Evolutionary conservation across 495 filamentous ascomycete species (phyloP).

Genomic region (Lepraria neglecta): DNA sequence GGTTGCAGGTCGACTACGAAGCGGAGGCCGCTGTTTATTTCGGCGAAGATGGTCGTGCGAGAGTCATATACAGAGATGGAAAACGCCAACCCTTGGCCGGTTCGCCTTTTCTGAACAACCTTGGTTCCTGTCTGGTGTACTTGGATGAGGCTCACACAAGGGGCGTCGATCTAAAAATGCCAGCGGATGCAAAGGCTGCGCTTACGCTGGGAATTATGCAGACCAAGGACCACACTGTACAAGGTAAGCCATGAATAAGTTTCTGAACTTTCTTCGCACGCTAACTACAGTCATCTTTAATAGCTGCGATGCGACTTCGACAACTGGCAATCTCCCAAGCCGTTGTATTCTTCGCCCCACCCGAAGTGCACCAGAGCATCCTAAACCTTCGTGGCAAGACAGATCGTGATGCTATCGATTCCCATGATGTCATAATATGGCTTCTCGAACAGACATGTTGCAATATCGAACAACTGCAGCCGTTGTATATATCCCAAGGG

Average conservation of each 20-base stretch:
- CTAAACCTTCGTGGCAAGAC: slow-evolving; percentile 32
- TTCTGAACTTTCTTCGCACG: not conserved
- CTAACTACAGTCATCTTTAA: not conserved
- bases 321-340: slow-evolving; percentile 37
- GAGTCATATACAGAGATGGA: slow-evolving; percentile 44
- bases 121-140: slow-evolving; percentile 61
- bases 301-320: slow-evolving; percentile 47
- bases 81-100: slow-evolving; percentile 45
- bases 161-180: slow-evolving; percentile 66
- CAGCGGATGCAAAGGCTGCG: slow-evolving; percentile 52
- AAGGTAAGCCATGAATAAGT: slow-evolving; percentile 49
- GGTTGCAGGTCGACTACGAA: slow-evolving; percentile 34
- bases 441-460: slow-evolving; percentile 56
- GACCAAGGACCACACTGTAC: slow-evolving; percentile 66
- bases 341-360: slow-evolving; percentile 40
- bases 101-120: slow-evolving; percentile 55
- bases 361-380: slow-evolving; percentile 48
- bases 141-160: slow-evolving; percentile 72
- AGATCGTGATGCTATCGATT: slow-evolving; percentile 31
- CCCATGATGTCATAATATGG: slow-evolving; percentile 52
- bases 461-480: slow-evolving; percentile 47
- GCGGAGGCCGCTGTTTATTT: slow-evolving; percentile 51
- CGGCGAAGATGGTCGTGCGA: slow-evolving; percentile 37
- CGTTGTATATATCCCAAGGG: slow-evolving; percentile 53
- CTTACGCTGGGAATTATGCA: slow-evolving; percentile 63